These are phyloP conservation scores for Alternaria brassicae DNA, from an alignment of 2,329 filamentous ascomycete genomes.

Conservation along the genomic window DNA sequence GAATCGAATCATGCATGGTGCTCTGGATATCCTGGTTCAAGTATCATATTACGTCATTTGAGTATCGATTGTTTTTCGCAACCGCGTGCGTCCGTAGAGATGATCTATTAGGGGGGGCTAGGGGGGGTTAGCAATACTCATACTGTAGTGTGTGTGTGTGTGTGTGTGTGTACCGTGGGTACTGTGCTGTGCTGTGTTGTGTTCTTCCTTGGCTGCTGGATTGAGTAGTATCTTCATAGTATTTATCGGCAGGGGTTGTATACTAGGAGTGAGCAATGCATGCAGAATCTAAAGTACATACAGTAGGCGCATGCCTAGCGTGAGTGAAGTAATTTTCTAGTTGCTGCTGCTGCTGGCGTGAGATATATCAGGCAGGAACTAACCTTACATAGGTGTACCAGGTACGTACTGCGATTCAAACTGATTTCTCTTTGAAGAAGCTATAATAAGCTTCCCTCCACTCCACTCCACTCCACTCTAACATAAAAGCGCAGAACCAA, in stretches of 20 bases:
- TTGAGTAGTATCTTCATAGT: slow-evolving; percentile 13
- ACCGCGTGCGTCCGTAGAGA: too few species aligned
- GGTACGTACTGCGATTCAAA: neutral
- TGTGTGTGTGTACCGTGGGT: slow-evolving; percentile 65
- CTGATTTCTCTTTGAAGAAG: neutral
- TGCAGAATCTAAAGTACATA: neutral
- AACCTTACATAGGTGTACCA: too few species aligned
- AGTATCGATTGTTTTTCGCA: too few species aligned
- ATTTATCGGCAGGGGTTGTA: slow-evolving; percentile 6
- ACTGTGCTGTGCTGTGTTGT: neutral
- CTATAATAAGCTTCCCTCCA: too few species aligned
- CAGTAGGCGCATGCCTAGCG: neutral
- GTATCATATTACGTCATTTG: too few species aligned
- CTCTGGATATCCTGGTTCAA: too few species aligned
- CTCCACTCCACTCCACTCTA: too few species aligned
- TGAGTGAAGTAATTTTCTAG: neutral
- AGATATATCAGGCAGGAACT: neutral
- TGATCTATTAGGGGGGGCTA: too few species aligned
- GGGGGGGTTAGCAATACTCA: too few species aligned
- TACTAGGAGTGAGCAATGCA: neutral
- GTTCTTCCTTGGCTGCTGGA: slow-evolving; percentile 10
- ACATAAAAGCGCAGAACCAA: too few species aligned
- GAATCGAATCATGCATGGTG: too few species aligned
- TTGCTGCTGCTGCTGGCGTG: neutral
- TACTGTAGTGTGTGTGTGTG: slow-evolving; percentile 94